Evolutionary conservation across 441 rosid species (phyloP).

Genomic region (Gossypium schwendimanii): DNA sequence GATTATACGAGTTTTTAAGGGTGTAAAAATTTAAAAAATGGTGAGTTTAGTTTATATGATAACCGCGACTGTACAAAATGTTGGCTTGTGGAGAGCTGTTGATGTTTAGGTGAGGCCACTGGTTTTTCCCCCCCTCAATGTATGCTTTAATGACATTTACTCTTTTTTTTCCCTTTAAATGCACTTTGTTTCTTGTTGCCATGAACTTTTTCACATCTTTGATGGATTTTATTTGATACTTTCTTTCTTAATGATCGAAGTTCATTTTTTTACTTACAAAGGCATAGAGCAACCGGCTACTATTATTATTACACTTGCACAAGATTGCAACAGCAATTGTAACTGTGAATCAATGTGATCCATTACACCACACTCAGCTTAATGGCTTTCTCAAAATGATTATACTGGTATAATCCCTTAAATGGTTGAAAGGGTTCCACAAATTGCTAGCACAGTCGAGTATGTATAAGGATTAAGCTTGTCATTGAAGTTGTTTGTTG

Average conservation of each 20-base stretch:
- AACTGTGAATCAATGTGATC: too few relatives aligned
- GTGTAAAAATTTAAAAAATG: slow-evolving; percentile 35
- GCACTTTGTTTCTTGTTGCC: slow-evolving; percentile 18
- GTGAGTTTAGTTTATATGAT: slow-evolving; percentile 28
- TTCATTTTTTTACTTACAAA: neutral
- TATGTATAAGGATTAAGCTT: too few relatives aligned
- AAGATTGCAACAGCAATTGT: too few relatives aligned
- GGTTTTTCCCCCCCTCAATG: slow-evolving; percentile 14
- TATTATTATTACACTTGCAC: too few relatives aligned
- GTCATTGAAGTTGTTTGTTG: too few relatives aligned
- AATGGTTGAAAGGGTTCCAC: too few relatives aligned
- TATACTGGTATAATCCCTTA: too few relatives aligned
- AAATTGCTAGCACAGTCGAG: too few relatives aligned
- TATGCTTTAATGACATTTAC: slow-evolving; percentile 25
- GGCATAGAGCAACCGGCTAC: too few relatives aligned
- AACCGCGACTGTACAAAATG: slow-evolving; percentile 41
- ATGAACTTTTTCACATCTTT: neutral
- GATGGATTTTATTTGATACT: neutral
- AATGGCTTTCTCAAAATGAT: too few relatives aligned
- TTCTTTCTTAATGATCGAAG: neutral
- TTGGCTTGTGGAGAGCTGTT: slow-evolving; percentile 44
- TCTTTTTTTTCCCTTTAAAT: neutral
- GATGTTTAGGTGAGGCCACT: slow-evolving; percentile 36
- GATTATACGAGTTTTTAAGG: slow-evolving; percentile 27
- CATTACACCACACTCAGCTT: too few relatives aligned